Base-by-base conservation (phyloP, 768 basidiomycete species). In the Mycena polygramma region DNA sequence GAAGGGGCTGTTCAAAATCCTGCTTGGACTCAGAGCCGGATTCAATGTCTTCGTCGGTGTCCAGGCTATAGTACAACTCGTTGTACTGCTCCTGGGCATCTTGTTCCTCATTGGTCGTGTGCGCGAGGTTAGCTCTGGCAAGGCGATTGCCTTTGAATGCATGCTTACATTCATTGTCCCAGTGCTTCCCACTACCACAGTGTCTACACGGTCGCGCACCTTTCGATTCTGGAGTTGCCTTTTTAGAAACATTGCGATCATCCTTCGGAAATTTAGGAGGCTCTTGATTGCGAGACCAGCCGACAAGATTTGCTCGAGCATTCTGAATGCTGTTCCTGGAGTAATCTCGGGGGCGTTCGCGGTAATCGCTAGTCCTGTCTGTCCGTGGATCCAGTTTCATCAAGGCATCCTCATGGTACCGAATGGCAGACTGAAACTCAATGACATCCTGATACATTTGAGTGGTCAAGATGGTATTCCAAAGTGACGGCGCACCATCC, bases 71-170 rank as follows among this genome's bases (percentile, higher is more conserved):
- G 53, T 76, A 78, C 1, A 73, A 24, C 7, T 76, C 72, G n/a
- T 81, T 72, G 57, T 81, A 80, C 3, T 76, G 78, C 4, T 77
- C 74, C 53, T 76, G 75, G 11, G 77, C 78, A 35, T 55, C 17
- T 1, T 17, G 13, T 15, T 77, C 71, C 7, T 78, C 74, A 20
- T 36, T 49, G 0, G 57, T 36, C 7, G 57, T n/a, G 2, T 19
- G 51, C 1, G 66, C n/a, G n/a, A n/a, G n/a, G n/a, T n/a, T n/a
- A n/a, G n/a, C n/a, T n/a, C n/a, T n/a, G n/a, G n/a, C n/a, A n/a
- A n/a, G n/a, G n/a, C n/a, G n/a, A n/a, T n/a, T n/a, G n/a, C n/a
- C n/a, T n/a, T n/a, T n/a, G n/a, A n/a, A n/a, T n/a, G n/a, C n/a
- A n/a, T n/a, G n/a, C n/a, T n/a, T n/a, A n/a, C n/a, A n/a, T n/a